Conservation (phyloP, 1,284 basidiomycete genomes). For the Ceratobasidium sp. region DNA sequence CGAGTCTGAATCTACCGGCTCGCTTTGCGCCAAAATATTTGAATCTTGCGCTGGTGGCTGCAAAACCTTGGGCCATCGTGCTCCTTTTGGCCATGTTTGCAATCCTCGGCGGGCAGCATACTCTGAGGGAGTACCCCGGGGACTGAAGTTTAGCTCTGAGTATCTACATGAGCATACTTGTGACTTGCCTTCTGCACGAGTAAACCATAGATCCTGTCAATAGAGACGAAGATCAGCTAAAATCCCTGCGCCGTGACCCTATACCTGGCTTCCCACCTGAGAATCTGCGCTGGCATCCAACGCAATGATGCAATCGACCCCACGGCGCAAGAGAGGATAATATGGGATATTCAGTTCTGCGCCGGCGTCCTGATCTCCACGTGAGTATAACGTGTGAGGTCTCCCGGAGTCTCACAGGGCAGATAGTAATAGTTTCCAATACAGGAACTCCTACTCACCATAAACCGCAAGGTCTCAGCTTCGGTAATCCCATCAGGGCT, state of each 20-base stretch:
- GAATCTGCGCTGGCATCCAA: conserved; percentile 54
- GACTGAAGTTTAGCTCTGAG: background rate
- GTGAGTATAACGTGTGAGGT: conserved; percentile 21
- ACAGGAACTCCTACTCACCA: conserved; percentile 45
- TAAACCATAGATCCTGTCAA: conserved; percentile 53
- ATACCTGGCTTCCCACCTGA: conserved; percentile 45
- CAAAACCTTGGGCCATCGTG: conserved; percentile 47
- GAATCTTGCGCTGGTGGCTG: conserved; percentile 24
- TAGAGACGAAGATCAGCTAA: background rate
- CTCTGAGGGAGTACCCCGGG: conserved; percentile 43
- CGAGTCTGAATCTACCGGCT: background rate
- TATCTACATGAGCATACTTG: background rate
- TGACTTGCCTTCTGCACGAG: conserved; percentile 50
- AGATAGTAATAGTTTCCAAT: conserved; percentile 9
- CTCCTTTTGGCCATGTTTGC: conserved; percentile 51
- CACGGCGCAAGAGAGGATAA: conserved; percentile 51
- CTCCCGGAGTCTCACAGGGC: background rate
- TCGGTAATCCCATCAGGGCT: conserved; percentile 50
- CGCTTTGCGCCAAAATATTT: conserved; percentile 39
- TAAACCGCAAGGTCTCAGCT: conserved; percentile 51
- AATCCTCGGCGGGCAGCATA: conserved; percentile 50
- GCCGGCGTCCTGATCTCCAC: conserved; percentile 49
- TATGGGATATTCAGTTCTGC: conserved; percentile 54
- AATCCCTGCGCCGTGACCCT: background rate
- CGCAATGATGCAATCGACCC: conserved; percentile 54